Evolutionary conservation across 257 asterid genomes (phyloP).

Genomic region (Solanum pinnatisectum): DNA sequence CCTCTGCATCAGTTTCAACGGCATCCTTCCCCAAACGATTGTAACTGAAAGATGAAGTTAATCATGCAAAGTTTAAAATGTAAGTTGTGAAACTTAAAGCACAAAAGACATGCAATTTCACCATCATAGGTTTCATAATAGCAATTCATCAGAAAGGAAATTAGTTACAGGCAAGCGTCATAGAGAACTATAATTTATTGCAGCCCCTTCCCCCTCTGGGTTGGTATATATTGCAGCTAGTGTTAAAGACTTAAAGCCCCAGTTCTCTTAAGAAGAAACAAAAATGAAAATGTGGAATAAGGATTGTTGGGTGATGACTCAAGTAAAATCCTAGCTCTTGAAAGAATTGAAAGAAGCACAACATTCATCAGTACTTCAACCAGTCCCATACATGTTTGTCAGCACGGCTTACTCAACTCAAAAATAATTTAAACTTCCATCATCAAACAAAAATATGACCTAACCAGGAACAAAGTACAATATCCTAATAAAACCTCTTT

Average conservation of each 20-base stretch:
- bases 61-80: slow-evolving; percentile 7
- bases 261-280: background rate
- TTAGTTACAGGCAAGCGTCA: background rate
- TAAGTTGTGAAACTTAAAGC: background rate
- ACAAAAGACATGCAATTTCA: background rate
- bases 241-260: background rate
- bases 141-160: background rate
- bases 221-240: background rate
- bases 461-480: background rate
- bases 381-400: background rate
- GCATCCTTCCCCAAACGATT: slow-evolving; percentile 75
- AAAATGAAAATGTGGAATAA: background rate
- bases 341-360: background rate
- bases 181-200: background rate
- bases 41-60: slow-evolving; percentile 40
- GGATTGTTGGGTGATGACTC: background rate
- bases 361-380: background rate
- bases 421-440: background rate
- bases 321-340: background rate
- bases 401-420: background rate
- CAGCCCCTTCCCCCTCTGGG: background rate
- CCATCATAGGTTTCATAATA: background rate
- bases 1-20: slow-evolving; percentile 70
- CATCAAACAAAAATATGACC: background rate
- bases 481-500: background rate